Base-by-base conservation (phyloP, 352 stramenopile species). In the Phytophthora constricta region DNA sequence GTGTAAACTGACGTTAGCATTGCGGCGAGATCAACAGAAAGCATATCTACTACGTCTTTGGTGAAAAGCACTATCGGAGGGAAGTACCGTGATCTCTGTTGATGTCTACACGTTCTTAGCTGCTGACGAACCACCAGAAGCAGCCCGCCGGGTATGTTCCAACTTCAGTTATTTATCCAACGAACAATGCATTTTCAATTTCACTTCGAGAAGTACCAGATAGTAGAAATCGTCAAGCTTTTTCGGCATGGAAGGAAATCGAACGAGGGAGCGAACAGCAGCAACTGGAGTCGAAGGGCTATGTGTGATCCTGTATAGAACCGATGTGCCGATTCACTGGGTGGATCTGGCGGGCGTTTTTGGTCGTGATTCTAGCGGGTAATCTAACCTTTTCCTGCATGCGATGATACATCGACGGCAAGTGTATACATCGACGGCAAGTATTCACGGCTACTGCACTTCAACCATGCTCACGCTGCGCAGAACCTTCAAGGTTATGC, bases 321-420 rank as follows among this genome's bases (percentile, higher is more conserved):
- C 59, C 4, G 22, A 46, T 8, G 41, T 56, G 13, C 48, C 62
- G 0, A 9, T 69, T 19, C 53, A 53, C 7, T 69, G 53, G 54
- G 4, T n/a, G 3, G 46, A 64, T 28, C 20, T 64, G 1, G 53
- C 58, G 17, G 9, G 10, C 5, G 13, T 57, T 42, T 69, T 64
- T 13, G 37, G 53, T 1, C 33, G 53, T 19, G 2, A 31, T 5
- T 10, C 62, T 27, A 70, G 53, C 34, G 53, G 39, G 28, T 3
- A 64, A 14, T 70, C 62, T 7, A 70, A 59, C 14, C 9, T 64
- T 5, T 70, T 64, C n/a, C 20, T 70, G 5, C 54, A 64, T 20
- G 28, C 55, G 1, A 9, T 64, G 10, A 3, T 28, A 50, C n/a
- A 41, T 58, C n/a, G 47, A 64, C 39, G 17, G 2, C 5, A 64